Percentiles rank a stretch among this genome's conserved stretches.
Conservation (phyloP, 1,139 yeast genomes). For the Kodamaea sp. region DNA sequence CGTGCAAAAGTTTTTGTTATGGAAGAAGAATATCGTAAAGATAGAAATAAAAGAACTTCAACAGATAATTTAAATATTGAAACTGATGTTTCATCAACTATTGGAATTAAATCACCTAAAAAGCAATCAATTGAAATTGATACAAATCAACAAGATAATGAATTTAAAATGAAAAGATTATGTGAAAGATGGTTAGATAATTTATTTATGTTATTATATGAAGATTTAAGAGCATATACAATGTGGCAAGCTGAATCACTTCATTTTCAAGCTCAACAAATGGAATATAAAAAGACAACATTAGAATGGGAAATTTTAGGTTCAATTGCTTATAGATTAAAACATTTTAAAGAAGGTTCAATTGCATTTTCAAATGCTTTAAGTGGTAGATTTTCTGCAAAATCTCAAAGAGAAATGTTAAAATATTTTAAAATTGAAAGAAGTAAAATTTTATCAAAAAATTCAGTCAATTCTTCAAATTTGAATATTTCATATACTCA, state of each 20-base stretch:
- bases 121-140: slow-evolving; percentile 17
- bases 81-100: slow-evolving; percentile 33
- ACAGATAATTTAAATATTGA: slow-evolving; percentile 7
- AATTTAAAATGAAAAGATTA: slow-evolving; percentile 68
- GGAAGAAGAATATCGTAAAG: slow-evolving; percentile 83
- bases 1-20: slow-evolving; percentile 88
- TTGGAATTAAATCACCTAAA: slow-evolving; percentile 39
- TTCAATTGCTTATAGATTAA: slow-evolving; percentile 70
- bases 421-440: slow-evolving; percentile 56
- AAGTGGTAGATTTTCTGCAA: slow-evolving; percentile 74
- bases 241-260: slow-evolving; percentile 86
- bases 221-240: slow-evolving; percentile 80
- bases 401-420: slow-evolving; percentile 72
- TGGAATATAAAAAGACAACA: slow-evolving; percentile 73
- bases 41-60: slow-evolving; percentile 19
- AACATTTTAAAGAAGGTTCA: slow-evolving; percentile 75
- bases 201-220: slow-evolving; percentile 79
- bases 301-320: slow-evolving; percentile 95
- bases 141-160: slow-evolving; percentile 27
- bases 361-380: slow-evolving; percentile 80
- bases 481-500: slow-evolving; percentile 19
- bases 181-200: slow-evolving; percentile 96
- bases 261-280: slow-evolving; percentile 64
- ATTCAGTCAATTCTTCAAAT: slow-evolving; percentile 21
- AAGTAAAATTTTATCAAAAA: slow-evolving; percentile 32